Evolutionary conservation across 805 yeast species (phyloP), one percentile per base, ranked within the genome.

Genomic region (Candida lessepsii): DNA sequence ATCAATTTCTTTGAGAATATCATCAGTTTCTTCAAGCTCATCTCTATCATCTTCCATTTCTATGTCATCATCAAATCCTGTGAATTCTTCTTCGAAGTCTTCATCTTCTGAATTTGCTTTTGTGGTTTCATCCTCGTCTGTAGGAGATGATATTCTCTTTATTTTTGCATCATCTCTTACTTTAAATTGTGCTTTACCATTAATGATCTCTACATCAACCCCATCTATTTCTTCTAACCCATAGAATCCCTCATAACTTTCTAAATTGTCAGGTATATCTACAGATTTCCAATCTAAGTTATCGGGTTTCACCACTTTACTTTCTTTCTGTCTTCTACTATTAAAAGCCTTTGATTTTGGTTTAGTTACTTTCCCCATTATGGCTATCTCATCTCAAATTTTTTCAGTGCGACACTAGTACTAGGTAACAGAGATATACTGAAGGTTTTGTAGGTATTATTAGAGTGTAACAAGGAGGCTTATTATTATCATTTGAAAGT

Each of bases 201-300:
- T 69, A 2, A 79, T 76, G 40, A 81, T 71, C 44, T 85, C 79
- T 5, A 91, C 90, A 53, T 76, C 90, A 24, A 91, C 97, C 31
- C 96, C 97, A 42, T 88, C 96, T 37, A 93, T 73, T 58, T 91
- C 98, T 59, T 91, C 99, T 25, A 93, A 66, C 0, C 97, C 99
- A 58, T 81, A 88, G 52, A 90, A 83, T 0, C 96, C 96, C 49
- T 86, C 90, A 55, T 84, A 86, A 60, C 88, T 96, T 45, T 81
- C 96, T 36, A 86, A 62, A 18, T 87, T 81, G 47, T 86, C 91
- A 4, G 95, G 91, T 38, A 90, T 75, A 2, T 81, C 84, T 6
- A 90, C 95, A 2, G 81, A 57, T 48, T 83, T 85, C 99, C 99
- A 91, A 7, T 69, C 65, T 47, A 86, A 63, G 14, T 70, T 69